phyloP scores from a whole-genome alignment of 768 basidiomycete genomes.

The Mycena epipterygia region DNA sequence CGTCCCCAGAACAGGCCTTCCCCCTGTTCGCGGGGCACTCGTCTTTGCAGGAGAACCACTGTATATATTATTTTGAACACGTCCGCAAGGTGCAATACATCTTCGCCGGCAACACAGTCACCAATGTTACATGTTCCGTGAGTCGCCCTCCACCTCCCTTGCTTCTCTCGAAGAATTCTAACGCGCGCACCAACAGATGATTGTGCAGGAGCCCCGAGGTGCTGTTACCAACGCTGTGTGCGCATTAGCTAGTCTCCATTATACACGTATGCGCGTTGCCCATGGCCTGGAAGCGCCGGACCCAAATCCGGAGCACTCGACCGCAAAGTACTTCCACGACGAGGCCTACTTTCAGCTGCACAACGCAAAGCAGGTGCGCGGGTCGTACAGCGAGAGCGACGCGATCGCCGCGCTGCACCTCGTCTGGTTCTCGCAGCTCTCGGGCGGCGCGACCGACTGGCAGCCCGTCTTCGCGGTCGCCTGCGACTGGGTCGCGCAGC shows the following conservation, averaged over 20 bases:
- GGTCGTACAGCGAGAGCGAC: conserved; percentile 73
- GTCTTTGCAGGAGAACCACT: conserved; percentile 66
- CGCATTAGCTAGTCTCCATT: conserved; percentile 82
- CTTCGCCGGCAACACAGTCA: conserved; percentile 73
- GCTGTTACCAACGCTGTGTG: conserved; percentile 81
- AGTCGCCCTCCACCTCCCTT: conserved; percentile 43
- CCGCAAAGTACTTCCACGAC: conserved; percentile 76
- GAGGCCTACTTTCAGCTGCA: conserved; percentile 76
- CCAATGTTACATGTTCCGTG: conserved; percentile 77
- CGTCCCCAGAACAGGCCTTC: conserved; percentile 42
- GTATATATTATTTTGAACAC: conserved; percentile 82
- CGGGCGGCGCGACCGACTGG: conserved; percentile 80
- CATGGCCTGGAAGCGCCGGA: conserved; percentile 72
- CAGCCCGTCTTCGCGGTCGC: conserved; percentile 76
- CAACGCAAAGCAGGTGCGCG: conserved; percentile 66
- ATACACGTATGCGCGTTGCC: conserved; percentile 70
- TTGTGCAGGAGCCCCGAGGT: conserved; percentile 76
- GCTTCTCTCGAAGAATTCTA: neutral
- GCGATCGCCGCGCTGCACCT: conserved; percentile 86
- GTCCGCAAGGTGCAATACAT: conserved; percentile 77
- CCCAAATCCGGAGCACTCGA: conserved; percentile 66
- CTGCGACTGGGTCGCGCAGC: conserved; percentile 77
- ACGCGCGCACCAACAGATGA: conserved; percentile 52
- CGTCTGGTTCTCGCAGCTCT: conserved; percentile 79
- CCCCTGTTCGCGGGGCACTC: conserved; percentile 53